Conservation (phyloP, 345 rosid species). For the Melaleuca alternifolia region DNA sequence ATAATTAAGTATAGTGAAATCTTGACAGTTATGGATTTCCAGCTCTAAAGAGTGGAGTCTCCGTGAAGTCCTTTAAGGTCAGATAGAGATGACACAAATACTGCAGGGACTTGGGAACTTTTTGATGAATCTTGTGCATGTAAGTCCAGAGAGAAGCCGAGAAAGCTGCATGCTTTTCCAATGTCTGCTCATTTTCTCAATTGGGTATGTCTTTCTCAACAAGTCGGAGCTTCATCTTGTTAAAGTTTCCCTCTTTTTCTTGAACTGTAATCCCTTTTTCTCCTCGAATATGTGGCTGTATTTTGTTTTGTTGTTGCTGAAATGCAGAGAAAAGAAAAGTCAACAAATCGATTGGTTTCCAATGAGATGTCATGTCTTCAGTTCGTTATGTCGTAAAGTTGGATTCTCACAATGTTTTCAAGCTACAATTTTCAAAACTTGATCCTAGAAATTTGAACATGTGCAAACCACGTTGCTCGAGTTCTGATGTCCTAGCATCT, state of each 20-base stretch:
- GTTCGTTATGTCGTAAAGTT: background rate
- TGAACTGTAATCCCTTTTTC: background rate
- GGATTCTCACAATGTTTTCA: background rate
- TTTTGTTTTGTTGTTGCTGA: background rate
- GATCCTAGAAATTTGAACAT: background rate
- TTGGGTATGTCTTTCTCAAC: conserved; percentile 15
- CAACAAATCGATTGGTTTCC: background rate
- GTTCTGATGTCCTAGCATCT: background rate
- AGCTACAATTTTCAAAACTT: background rate
- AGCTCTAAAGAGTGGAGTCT: conserved; percentile 9
- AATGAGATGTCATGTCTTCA: background rate
- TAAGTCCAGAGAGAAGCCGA: background rate
- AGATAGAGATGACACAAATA: background rate
- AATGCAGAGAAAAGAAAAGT: background rate
- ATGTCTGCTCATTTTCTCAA: background rate
- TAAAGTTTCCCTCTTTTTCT: background rate
- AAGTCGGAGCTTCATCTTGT: background rate
- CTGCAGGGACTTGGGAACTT: background rate
- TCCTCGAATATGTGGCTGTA: background rate
- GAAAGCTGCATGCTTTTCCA: background rate
- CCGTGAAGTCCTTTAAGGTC: background rate
- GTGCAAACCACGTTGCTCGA: background rate
- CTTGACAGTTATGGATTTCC: conserved; percentile 26
- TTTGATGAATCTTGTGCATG: background rate
- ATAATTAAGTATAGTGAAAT: background rate